phyloP scores from a whole-genome alignment of 2,329 filamentous ascomycete genomes.

The Daldinia sp. region DNA sequence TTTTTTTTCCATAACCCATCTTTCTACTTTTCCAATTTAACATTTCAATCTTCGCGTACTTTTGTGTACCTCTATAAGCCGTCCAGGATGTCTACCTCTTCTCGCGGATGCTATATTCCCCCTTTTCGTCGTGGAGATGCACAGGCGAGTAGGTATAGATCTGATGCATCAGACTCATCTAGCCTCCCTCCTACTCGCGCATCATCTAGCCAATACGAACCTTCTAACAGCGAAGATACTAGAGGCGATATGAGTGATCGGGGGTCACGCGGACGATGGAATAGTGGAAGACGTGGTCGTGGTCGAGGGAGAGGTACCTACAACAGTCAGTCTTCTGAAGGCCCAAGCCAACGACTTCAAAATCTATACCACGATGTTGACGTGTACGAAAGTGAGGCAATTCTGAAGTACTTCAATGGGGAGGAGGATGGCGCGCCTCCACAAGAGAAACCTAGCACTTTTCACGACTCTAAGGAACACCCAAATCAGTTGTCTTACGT shows the following conservation, averaged over 20 bases:
- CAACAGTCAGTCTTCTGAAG: constrained; percentile 18
- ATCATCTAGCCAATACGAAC: neutral
- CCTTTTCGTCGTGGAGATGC: constrained; percentile 30
- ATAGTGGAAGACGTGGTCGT: constrained; percentile 11
- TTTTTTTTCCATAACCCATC: too few relatives aligned
- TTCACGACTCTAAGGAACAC: constrained; percentile 33
- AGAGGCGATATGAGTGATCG: constrained; percentile 1
- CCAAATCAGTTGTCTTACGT: constrained; percentile 36
- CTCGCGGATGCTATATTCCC: constrained; percentile 26
- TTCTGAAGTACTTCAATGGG: constrained; percentile 21
- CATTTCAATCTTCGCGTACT: neutral
- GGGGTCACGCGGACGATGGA: neutral
- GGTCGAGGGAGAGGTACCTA: constrained; percentile 13
- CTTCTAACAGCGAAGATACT: neutral
- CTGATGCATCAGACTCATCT: constrained; percentile 3
- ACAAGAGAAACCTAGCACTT: constrained; percentile 17
- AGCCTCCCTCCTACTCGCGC: neutral
- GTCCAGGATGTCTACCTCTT: too few relatives aligned
- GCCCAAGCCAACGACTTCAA: constrained; percentile 12
- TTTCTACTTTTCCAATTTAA: neutral
- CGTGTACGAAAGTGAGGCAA: constrained; percentile 27
- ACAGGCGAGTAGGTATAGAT: neutral
- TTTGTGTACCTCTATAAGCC: too few relatives aligned
- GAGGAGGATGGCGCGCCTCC: neutral
- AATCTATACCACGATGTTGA: constrained; percentile 26